Base-by-base conservation (phyloP, 2,329 filamentous ascomycete genomes). In the Aspergillus candidus region DNA sequence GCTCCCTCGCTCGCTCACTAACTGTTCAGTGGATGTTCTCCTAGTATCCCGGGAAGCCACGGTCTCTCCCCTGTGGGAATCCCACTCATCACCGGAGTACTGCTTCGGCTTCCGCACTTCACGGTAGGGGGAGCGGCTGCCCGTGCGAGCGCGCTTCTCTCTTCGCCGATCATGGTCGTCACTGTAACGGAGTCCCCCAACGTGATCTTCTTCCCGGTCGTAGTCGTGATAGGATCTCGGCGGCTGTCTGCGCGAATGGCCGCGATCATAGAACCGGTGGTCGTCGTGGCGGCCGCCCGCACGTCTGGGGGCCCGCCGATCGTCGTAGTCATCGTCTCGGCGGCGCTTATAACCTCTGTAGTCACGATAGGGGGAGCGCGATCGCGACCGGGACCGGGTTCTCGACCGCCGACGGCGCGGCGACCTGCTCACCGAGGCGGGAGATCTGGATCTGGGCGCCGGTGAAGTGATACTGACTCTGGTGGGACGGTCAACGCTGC, bases 401-500 rank as follows among this genome's bases (percentile, higher is more conserved):
- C 58, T 63, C 46, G 76, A 67, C 78, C 79, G 65, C 77, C 62
- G 63, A 82, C 78, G 60, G 78, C 75, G 69, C 79, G 79, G 79
- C 51, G 79, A 80, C 62, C 50, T 57, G 54, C 55, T 61, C 62
- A 71, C 65, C 62, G 78, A 77, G 57, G 71, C 63, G 48, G 65
- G 58, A 54, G 65, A 67, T 75, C 74, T 78, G 67, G 65, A 67
- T 75, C 74, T 78, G 67, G 70, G 53, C 44, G 62, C 61, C 52
- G 63, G 60, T 57, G 68, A 61, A 58, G 59, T 27, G 22, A 27
- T 59, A 75, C 77, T 80, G 72, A 71, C 77, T 90, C 88, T 94
- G 86, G 85, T 79, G 78, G 77, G 82, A 80, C 84, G 86, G 88
- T 94, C 86, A 94, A 94, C 83, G 80, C 78, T 82, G 80, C 74